Percentiles rank a stretch among this genome's conserved stretches.
Conservation (phyloP, 2,329 filamentous ascomycete species). For the Talaromyces sp. region DNA sequence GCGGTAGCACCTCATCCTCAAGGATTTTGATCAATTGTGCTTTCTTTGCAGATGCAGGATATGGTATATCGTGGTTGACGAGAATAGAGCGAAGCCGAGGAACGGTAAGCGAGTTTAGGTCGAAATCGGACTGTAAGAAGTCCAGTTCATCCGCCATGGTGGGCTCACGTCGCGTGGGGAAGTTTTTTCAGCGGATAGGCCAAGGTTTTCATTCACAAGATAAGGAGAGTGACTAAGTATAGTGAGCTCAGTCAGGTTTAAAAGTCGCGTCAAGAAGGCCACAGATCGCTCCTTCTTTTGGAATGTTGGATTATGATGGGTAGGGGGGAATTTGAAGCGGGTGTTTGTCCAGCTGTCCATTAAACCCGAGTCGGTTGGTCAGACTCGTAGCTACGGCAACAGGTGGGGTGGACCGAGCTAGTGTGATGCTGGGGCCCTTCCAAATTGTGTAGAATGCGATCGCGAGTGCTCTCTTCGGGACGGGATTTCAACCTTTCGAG, state of each 20-base stretch:
- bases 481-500: background rate
- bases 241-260: conserved; percentile 8
- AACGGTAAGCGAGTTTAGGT: conserved; percentile 79
- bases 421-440: background rate
- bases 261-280: conserved; percentile 10
- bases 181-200: conserved; percentile 5
- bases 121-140: conserved; percentile 86
- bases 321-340: conserved; percentile 12
- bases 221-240: conserved; percentile 8
- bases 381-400: conserved; percentile 45
- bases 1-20: conserved; percentile 74
- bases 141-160: conserved; percentile 64
- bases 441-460: background rate
- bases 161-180: conserved; percentile 10
- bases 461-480: background rate
- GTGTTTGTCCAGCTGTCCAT: conserved; percentile 26
- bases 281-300: conserved; percentile 24
- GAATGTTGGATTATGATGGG: conserved; percentile 15
- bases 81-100: conserved; percentile 88
- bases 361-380: conserved; percentile 20
- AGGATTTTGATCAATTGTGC: conserved; percentile 83
- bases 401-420: conserved; percentile 21
- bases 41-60: conserved; percentile 91
- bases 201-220: conserved; percentile 1
- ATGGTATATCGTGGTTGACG: conserved; percentile 82